Evolutionary conservation across 1,284 basidiomycete genomes (phyloP), one percentile per base, ranked within the genome.

Genomic region (Cryptococcus floricola): DNA sequence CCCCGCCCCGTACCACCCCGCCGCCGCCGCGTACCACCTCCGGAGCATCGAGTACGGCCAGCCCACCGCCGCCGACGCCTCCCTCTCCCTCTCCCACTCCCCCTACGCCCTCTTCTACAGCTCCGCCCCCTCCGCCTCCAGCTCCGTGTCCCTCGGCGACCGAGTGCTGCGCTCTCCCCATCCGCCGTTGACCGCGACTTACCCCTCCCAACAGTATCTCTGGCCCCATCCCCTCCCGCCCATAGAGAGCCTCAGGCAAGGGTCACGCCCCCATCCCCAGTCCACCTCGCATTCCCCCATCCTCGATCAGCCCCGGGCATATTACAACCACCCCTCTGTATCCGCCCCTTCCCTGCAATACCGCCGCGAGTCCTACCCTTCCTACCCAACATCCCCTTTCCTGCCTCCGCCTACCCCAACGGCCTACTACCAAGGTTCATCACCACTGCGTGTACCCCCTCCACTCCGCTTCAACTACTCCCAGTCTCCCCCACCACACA

Each of bases 381-480:
- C 34, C 50, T 53, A 37, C 52, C 18, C 23, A 37, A 31, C 48
- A 25, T 50, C 57, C 14, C 50, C 54, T 34, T 47, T 31, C 25
- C 44, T 46, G 44, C 39, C 52, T 34, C 44, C 39, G 34, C 48
- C 48, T 46, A 39, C 50, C 37, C 46, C 56, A 42, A 39, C 60
- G n/a, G 42, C 51, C 13, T 46, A 31, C n/a, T 45, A 44, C 27
- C 58, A 59, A 39, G 50, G 45, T 18, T 23, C 51, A 16, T 71
- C 73, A 12, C 71, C 71, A 1, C 38, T 74, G 23, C 57, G 59
- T 43, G 73, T 75, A 44, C 69, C 71, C 10, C 68, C 70, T 19
- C 73, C 73, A 6, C 64, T 75, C 10, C 58, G 61, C 10, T 75
- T 75, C 67, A 70, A 67, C 28, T 74, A 73, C 59, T 71, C 69